Evolutionary conservation across 2,329 filamentous ascomycete species (phyloP), one percentile per base, ranked within the genome.

Genomic region (Fusarium staphyleae): DNA sequence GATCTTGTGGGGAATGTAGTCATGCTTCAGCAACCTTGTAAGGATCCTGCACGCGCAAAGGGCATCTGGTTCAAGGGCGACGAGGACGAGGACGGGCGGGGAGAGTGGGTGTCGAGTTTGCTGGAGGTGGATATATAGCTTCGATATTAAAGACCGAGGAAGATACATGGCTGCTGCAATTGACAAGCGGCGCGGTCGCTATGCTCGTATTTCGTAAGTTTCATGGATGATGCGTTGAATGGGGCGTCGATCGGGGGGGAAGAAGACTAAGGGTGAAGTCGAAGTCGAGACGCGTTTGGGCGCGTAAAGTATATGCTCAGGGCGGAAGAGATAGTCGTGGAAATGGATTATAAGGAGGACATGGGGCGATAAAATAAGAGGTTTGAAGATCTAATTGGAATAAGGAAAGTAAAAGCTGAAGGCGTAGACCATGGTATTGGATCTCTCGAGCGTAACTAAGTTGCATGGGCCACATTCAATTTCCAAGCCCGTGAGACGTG

Each of bases 1-100:
- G 69, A 98, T 96, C 76, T 97, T 98, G 78, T 98, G 93, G 12
- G 89, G 90, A 65, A 99, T 96, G 71, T 96, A 98, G 79, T 99
- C 95, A 80, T 93, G 89, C 76, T 96, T 97, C 55, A 99, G 81
- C n/a, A 99, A 82, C 43, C 89, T 84, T 3, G 93, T 96, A 40
- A 99, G 85, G 56, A 99, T 97, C 57, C 93, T 91, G 72, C 92
- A 96, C 58, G 93, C 95, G 75, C 93, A 98, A 57, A 99, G 86
- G 60, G 95, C 90, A 77, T 99, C 95, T 48, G 95, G 92, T 70
- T 97, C 93, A 71, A 98, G 89, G 29, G 93, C 90, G 61, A 93
- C 93, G 50, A 99, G 89, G 60, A 99, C 86, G 19, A 98, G 83
- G 47, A 98, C 91, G 0, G 93, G 93, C 32, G 93, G 90, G 14